Percentiles rank a stretch among this genome's conserved stretches.
Conservation (phyloP, 768 basidiomycete genomes). For the Amanita pallidorosea region DNA sequence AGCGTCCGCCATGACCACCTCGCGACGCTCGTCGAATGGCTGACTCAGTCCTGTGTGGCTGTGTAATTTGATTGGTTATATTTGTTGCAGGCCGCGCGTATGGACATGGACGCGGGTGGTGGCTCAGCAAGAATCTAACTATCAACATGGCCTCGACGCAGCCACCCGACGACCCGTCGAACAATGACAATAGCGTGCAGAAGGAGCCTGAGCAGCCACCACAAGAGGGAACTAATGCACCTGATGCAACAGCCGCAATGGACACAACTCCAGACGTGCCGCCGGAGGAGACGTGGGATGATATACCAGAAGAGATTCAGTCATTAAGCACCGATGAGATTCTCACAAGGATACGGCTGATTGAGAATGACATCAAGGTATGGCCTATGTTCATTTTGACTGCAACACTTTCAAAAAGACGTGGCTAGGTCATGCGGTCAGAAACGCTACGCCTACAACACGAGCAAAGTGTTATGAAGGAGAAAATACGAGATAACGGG, state of each 20-base stretch:
- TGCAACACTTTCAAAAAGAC: constrained; percentile 2
- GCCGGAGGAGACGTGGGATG: constrained; percentile 76
- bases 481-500: constrained; percentile 96
- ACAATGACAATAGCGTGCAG: constrained; percentile 27
- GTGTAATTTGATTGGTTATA: constrained; percentile 5
- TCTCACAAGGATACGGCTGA: constrained; percentile 77
- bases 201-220: constrained; percentile 33
- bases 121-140: constrained; percentile 17
- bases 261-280: constrained; percentile 64
- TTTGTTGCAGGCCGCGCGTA: constrained; percentile 25
- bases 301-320: constrained; percentile 85
- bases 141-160: constrained; percentile 42
- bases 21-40: neutral
- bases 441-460: constrained; percentile 87
- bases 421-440: constrained; percentile 86
- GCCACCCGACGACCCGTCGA: constrained; percentile 38
- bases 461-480: constrained; percentile 93
- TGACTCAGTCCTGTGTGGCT: neutral
- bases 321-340: constrained; percentile 78
- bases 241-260: constrained; percentile 38
- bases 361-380: constrained; percentile 96
- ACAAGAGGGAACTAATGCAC: constrained; percentile 19
- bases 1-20: constrained; percentile 26
- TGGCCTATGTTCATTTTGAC: constrained; percentile 7
- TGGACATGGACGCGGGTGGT: constrained; percentile 11